A percentile compares a stretch with the other conserved stretches of the same genome.
phyloP scores from a whole-genome alignment of 768 basidiomycete species.

The Collybia mongolica region DNA sequence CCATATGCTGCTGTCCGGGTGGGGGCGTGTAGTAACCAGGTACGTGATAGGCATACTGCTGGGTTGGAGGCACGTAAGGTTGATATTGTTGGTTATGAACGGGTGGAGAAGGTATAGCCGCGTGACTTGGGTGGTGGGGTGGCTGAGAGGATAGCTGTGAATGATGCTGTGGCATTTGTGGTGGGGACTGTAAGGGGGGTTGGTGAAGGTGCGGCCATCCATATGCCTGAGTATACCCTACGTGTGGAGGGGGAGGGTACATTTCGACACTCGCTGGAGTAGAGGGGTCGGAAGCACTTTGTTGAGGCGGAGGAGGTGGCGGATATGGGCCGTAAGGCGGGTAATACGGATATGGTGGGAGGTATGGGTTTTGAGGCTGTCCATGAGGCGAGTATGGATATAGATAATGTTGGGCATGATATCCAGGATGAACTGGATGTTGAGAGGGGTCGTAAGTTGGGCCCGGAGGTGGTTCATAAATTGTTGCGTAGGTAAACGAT shows the following conservation, averaged over 20 bases:
- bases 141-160: constrained; percentile 28
- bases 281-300: constrained; percentile 29
- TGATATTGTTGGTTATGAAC: constrained; percentile 32
- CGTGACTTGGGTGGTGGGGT: constrained; percentile 17
- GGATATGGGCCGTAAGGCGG: constrained; percentile 36
- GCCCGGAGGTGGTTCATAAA: constrained; percentile 62
- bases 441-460: constrained; percentile 51
- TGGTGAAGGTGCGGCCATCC: constrained; percentile 36
- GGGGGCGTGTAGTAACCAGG: constrained; percentile 26
- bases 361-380: constrained; percentile 38
- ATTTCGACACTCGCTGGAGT: constrained; percentile 29
- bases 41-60: constrained; percentile 25
- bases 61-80: constrained; percentile 30
- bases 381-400: constrained; percentile 49
- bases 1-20: constrained; percentile 23
- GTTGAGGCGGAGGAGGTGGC: constrained; percentile 28
- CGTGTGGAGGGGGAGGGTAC: constrained; percentile 22
- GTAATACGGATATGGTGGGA: constrained; percentile 42
- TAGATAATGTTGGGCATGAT: constrained; percentile 47
- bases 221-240: constrained; percentile 32
- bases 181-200: constrained; percentile 29
- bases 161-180: constrained; percentile 26
- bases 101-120: constrained; percentile 20
- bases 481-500: constrained; percentile 68
- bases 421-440: constrained; percentile 37